phyloP scores from a whole-genome alignment of 2,329 filamentous ascomycete genomes.

The Orbilia javanica region DNA sequence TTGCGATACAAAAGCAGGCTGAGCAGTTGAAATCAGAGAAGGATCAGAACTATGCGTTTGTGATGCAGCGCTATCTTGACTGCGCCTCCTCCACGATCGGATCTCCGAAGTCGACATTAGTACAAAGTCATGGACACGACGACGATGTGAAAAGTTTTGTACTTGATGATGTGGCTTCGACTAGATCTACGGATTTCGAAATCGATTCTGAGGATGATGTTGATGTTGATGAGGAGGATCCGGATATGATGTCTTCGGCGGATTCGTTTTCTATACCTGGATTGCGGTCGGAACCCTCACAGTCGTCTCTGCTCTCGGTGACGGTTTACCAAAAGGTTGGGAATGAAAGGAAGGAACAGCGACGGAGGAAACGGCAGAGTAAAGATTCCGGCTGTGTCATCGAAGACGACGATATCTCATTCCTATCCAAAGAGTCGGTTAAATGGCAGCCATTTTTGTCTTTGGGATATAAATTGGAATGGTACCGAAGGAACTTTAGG shows the following conservation, averaged over 20 bases:
- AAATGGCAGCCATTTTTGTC: slow-evolving; percentile 50
- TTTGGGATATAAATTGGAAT: slow-evolving; percentile 48
- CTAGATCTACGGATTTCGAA: slow-evolving; percentile 17
- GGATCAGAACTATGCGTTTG: slow-evolving; percentile 51
- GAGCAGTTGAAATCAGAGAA: slow-evolving; percentile 53
- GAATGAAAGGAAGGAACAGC: slow-evolving; percentile 42
- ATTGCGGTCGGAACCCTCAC: slow-evolving; percentile 15
- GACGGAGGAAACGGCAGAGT: slow-evolving; percentile 33
- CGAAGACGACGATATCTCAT: slow-evolving; percentile 46
- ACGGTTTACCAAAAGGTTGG: slow-evolving; percentile 47
- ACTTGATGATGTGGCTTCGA: slow-evolving; percentile 34
- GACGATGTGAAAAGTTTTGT: slow-evolving; percentile 43
- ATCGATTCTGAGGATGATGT: background rate
- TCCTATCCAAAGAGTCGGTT: slow-evolving; percentile 27
- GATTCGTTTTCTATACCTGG: slow-evolving; percentile 34
- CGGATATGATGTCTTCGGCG: background rate
- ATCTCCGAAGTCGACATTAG: slow-evolving; percentile 50
- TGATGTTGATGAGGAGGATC: slow-evolving; percentile 14
- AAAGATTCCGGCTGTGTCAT: slow-evolving; percentile 48
- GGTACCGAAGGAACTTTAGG: slow-evolving; percentile 55
- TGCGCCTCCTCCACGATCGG: slow-evolving; percentile 53
- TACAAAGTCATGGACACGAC: slow-evolving; percentile 14
- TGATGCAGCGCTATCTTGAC: slow-evolving; percentile 53
- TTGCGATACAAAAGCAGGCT: slow-evolving; percentile 44
- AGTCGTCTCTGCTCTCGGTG: slow-evolving; percentile 39